Percentiles rank a stretch among this genome's conserved stretches.
Evolutionary conservation across 805 yeast species (phyloP).

Genomic region (Schwanniomyces pseudopolymorphus): DNA sequence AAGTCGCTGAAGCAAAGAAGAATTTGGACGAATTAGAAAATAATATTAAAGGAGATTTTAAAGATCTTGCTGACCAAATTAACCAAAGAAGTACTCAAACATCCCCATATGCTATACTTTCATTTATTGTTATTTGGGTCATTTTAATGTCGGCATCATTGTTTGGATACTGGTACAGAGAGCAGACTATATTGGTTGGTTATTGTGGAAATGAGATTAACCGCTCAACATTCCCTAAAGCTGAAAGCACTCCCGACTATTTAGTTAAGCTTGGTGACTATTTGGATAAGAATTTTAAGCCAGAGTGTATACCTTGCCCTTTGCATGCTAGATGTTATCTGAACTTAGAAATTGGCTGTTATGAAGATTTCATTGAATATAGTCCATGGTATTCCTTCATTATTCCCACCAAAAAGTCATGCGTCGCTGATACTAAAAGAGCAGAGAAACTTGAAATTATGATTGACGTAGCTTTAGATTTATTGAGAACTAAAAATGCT

Average conservation of each 20-base stretch:
- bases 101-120: constrained; percentile 6
- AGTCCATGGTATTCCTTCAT: constrained; percentile 63
- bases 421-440: constrained; percentile 73
- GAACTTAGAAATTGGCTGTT: constrained; percentile 61
- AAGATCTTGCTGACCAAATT: neutral
- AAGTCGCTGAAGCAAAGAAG: neutral
- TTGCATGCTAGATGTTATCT: constrained; percentile 73
- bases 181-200: constrained; percentile 62
- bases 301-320: constrained; percentile 78
- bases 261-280: constrained; percentile 41
- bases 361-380: constrained; percentile 56
- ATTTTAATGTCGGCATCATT: constrained; percentile 36
- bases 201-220: constrained; percentile 69
- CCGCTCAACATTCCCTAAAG: constrained; percentile 38
- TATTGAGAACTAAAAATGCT: constrained; percentile 70
- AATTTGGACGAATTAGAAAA: neutral
- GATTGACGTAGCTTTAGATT: constrained; percentile 62
- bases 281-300: constrained; percentile 48
- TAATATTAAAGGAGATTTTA: constrained; percentile 1
- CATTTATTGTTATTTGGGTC: constrained; percentile 30
- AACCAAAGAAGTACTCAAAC: neutral
- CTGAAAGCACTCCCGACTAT: constrained; percentile 24
- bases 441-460: constrained; percentile 66
- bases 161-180: constrained; percentile 60
- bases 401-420: constrained; percentile 47